Conservation (phyloP, 1,284 basidiomycete genomes). For the Xerocomus nothofagi region DNA sequence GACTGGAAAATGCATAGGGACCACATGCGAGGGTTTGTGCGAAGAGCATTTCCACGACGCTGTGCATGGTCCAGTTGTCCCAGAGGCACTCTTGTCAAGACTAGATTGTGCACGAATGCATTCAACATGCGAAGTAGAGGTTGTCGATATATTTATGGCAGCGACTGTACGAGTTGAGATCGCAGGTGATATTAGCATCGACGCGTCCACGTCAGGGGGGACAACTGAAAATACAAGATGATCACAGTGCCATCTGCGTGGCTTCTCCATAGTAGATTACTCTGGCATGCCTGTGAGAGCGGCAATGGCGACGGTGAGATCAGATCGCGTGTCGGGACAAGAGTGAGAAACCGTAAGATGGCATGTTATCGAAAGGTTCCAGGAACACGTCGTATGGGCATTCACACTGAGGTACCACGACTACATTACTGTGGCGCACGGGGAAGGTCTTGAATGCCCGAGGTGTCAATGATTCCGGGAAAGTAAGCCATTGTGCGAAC, state of each 20-base stretch:
- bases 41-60: neutral
- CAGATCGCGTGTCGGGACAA: no score
- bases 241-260: no score
- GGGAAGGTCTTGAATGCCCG: neutral
- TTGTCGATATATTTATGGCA: no score
- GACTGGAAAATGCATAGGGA: constrained; percentile 21
- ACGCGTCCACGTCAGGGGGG: no score
- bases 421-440: neutral
- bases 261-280: no score
- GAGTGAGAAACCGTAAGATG: no score
- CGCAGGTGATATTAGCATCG: no score
- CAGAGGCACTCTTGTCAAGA: neutral
- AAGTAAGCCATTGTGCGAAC: neutral
- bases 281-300: no score
- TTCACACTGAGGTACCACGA: neutral
- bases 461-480: neutral
- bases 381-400: neutral
- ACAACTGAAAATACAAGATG: no score
- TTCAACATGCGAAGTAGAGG: neutral
- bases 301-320: no score
- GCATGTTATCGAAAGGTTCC: neutral
- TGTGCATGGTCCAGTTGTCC: neutral
- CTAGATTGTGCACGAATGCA: neutral
- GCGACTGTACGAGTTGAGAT: no score
- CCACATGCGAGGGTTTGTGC: neutral